Percentiles rank a stretch among this genome's conserved stretches.
These are phyloP conservation scores for Collybia sp. DNA, from an alignment of 768 basidiomycete genomes.

Conservation along the genomic window DNA sequence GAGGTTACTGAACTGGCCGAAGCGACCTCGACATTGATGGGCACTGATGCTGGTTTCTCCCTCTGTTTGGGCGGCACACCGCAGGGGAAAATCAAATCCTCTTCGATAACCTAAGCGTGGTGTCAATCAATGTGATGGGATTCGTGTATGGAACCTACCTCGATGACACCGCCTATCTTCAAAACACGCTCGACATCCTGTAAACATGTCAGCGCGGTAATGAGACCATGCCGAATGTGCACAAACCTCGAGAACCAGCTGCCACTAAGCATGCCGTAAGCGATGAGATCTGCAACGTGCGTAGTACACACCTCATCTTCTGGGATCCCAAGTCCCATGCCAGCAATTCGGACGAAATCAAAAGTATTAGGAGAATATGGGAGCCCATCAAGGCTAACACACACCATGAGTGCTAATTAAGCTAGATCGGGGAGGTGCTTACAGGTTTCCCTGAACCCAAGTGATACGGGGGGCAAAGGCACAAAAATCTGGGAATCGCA, in stretches of 20 bases:
- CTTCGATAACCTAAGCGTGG: conserved; percentile 60
- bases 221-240: conserved; percentile 10
- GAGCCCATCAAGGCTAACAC: conserved; percentile 58
- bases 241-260: conserved; percentile 51
- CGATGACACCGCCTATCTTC: conserved; percentile 55
- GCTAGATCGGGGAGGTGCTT: conserved; percentile 14
- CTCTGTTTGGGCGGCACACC: conserved; percentile 15
- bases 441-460: conserved; percentile 74
- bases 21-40: conserved; percentile 13
- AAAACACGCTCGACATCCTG: conserved; percentile 69
- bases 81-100: conserved; percentile 69
- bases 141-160: conserved; percentile 36
- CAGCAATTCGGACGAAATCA: conserved; percentile 61
- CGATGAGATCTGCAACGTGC: conserved; percentile 1
- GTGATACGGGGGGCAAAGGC: conserved; percentile 44
- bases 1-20: conserved; percentile 15
- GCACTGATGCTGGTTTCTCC: conserved; percentile 7
- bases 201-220: conserved; percentile 3
- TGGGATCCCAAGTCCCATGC: conserved; percentile 64
- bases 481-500: conserved; percentile 27
- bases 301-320: conserved; percentile 52
- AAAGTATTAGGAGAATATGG: conserved; percentile 57
- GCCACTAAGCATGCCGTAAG: conserved; percentile 43
- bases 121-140: not conserved
- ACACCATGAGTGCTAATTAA: conserved; percentile 4